These are phyloP conservation scores for Dactylellina parvicollis DNA, from an alignment of 2,329 filamentous ascomycete species.

Conservation along the genomic window DNA sequence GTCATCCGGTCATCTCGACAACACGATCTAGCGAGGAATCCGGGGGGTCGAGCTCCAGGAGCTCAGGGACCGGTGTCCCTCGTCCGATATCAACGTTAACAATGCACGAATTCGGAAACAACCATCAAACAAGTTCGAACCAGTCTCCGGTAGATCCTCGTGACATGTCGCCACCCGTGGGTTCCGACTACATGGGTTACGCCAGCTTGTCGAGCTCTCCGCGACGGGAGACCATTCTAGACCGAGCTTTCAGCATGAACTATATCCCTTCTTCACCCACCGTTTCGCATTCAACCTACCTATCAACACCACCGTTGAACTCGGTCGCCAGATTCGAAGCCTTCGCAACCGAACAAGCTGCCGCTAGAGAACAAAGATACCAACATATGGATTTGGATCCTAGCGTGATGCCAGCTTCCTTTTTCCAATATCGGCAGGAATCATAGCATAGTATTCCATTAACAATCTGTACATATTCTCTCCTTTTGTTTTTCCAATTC, in stretches of 20 bases:
- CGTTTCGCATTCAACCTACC: conserved; percentile 9
- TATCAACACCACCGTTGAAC: conserved; percentile 22
- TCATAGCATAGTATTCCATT: neutral
- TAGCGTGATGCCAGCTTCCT: conserved; percentile 52
- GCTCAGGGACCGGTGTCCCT: conserved; percentile 22
- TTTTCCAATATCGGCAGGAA: conserved; percentile 32
- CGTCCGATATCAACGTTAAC: conserved; percentile 47
- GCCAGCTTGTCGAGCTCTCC: conserved; percentile 46
- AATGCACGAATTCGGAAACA: conserved; percentile 44
- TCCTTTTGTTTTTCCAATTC: neutral
- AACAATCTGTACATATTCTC: neutral
- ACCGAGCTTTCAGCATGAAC: conserved; percentile 53
- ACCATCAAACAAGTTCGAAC: conserved; percentile 21
- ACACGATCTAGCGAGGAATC: conserved; percentile 49
- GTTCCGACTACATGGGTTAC: conserved; percentile 43
- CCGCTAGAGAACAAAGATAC: conserved; percentile 30
- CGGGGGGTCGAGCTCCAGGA: conserved; percentile 34
- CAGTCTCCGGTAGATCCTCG: conserved; percentile 42
- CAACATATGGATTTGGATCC: conserved; percentile 26
- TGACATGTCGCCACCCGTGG: conserved; percentile 31
- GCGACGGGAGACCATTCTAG: conserved; percentile 49
- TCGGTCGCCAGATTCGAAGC: conserved; percentile 52
- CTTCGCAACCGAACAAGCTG: conserved; percentile 22
- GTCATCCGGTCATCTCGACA: conserved; percentile 24
- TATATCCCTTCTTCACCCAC: conserved; percentile 52